These are phyloP conservation scores for Chytridium lagenaria DNA, from an alignment of 371 early-diverging fungal species.

Conservation along the genomic window DNA sequence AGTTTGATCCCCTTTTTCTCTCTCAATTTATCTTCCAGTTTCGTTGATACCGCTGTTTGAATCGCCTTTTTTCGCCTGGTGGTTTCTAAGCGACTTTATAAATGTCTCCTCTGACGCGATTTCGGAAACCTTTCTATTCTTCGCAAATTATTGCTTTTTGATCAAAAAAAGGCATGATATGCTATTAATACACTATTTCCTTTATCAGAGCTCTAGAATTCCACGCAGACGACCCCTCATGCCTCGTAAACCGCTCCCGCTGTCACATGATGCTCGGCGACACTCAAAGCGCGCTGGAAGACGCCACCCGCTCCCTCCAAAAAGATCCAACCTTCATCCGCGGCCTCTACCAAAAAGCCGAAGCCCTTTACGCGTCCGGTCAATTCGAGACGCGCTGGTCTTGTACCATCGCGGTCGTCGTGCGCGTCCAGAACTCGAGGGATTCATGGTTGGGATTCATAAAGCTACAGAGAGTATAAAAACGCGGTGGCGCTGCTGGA, in stretches of 20 bases:
- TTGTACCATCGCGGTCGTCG: slow-evolving; percentile 50
- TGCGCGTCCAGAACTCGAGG: slow-evolving; percentile 52
- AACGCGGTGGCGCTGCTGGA: slow-evolving; percentile 46
- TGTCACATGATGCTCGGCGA: slow-evolving; percentile 47
- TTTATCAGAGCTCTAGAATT: slow-evolving; percentile 37
- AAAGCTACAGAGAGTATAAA: slow-evolving; percentile 52
- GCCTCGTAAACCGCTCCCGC: slow-evolving; percentile 48
- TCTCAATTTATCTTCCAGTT: too few species aligned
- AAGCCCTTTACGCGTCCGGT: slow-evolving; percentile 51
- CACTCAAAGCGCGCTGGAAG: slow-evolving; percentile 35
- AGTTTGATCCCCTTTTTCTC: too few species aligned
- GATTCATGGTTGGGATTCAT: slow-evolving; percentile 51
- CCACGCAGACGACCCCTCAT: slow-evolving; percentile 39
- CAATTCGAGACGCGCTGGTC: slow-evolving; percentile 56
- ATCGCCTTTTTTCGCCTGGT: too few species aligned
- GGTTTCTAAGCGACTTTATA: too few species aligned
- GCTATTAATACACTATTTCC: too few species aligned
- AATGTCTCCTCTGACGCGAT: too few species aligned
- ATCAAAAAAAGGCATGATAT: too few species aligned
- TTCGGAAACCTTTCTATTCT: too few species aligned
- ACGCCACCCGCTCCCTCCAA: slow-evolving; percentile 43
- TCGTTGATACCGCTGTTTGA: too few species aligned
- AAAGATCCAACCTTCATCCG: slow-evolving; percentile 43
- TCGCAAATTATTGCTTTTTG: too few species aligned
- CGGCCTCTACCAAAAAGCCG: slow-evolving; percentile 53